These are phyloP conservation scores for Emiliania huxleyi DNA, from an alignment of 78 protist genomes.

Conservation along the genomic window DNA sequence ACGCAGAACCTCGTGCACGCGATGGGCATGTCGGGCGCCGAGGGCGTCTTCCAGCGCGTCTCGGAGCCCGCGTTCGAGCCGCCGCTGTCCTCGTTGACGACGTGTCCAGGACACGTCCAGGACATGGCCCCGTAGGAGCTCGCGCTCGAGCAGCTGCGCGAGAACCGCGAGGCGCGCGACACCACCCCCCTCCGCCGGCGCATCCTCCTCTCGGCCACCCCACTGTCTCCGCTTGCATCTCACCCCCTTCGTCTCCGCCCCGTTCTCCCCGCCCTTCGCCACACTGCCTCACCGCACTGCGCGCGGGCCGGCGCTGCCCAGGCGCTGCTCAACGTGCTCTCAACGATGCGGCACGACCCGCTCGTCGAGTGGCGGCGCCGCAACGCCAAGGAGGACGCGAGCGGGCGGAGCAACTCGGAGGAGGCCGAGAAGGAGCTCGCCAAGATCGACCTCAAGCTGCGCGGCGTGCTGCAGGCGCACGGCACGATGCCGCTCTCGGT, in stretches of 20 bases:
- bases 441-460: background rate
- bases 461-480: background rate
- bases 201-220: too few relatives aligned
- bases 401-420: background rate
- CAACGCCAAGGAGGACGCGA: background rate
- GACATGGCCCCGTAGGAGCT: too few relatives aligned
- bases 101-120: too few relatives aligned
- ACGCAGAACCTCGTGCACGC: slow-evolving; percentile 90
- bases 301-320: too few relatives aligned
- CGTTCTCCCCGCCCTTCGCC: too few relatives aligned
- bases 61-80: slow-evolving; percentile 74
- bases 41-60: slow-evolving; percentile 69
- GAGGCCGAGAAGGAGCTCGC: background rate
- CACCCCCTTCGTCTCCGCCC: too few relatives aligned
- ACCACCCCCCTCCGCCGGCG: too few relatives aligned
- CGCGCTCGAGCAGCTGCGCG: slow-evolving; percentile 68
- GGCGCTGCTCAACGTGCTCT: slow-evolving; percentile 82
- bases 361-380: slow-evolving; percentile 71
- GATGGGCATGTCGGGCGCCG: slow-evolving; percentile 78
- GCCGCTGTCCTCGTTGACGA: too few relatives aligned
- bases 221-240: too few relatives aligned
- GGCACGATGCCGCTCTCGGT: background rate
- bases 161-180: slow-evolving; percentile 48
- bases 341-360: slow-evolving; percentile 88
- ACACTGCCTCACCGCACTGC: too few relatives aligned